These are phyloP conservation scores for Monilinia fructigena DNA, from an alignment of 2,329 filamentous ascomycete genomes.

Conservation along the genomic window DNA sequence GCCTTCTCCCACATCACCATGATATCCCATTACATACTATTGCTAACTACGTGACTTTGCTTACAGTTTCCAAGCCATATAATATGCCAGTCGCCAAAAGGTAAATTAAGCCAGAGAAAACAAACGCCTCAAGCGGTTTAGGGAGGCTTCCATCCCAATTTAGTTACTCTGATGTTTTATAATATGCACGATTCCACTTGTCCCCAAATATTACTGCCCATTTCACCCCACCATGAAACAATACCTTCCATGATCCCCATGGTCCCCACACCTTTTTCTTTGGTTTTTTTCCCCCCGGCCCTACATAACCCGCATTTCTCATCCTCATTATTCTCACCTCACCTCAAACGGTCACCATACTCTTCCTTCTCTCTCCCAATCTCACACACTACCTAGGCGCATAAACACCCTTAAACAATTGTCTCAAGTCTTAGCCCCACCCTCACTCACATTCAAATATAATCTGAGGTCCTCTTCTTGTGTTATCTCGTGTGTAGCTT, in stretches of 20 bases:
- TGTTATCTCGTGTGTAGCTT: conserved; percentile 66
- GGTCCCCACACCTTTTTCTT: no score
- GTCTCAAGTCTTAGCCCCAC: conserved; percentile 51
- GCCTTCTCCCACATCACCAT: not conserved
- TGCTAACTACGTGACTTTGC: not conserved
- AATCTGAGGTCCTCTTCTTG: conserved; percentile 76
- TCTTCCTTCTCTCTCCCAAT: conserved; percentile 77
- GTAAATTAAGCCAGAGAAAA: not conserved
- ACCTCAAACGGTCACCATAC: no score
- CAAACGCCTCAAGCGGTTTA: no score
- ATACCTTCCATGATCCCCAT: no score
- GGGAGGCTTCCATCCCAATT: no score
- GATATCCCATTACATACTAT: not conserved
- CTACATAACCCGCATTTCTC: conserved; percentile 9
- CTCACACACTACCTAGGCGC: conserved; percentile 85
- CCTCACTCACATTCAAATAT: conserved; percentile 65
- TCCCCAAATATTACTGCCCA: not conserved
- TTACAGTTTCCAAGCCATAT: not conserved
- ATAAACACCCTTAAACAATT: conserved; percentile 80
- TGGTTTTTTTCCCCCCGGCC: no score
- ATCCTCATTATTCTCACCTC: conserved; percentile 41
- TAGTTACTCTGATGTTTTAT: no score
- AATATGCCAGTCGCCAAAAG: not conserved
- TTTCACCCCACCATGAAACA: no score
- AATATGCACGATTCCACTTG: no score